Conservation (phyloP, 202 grass and related monocot species). For the Schoenoplectus triqueter region DNA sequence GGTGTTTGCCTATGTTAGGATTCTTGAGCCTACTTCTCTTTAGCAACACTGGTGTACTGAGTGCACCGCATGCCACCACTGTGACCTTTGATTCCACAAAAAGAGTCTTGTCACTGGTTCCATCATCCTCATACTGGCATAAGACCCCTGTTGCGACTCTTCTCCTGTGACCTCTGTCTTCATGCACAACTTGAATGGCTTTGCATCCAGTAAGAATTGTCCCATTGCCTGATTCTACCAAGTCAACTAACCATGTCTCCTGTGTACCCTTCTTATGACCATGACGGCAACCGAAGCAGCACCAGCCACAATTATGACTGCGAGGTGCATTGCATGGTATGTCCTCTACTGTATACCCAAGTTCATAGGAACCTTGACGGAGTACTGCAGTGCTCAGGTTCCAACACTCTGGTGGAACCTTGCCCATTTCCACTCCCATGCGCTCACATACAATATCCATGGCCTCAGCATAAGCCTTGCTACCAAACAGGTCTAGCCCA, state of each 20-base stretch:
- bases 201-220: conserved; percentile 42
- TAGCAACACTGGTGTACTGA: conserved; percentile 49
- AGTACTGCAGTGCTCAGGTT: conserved; percentile 38
- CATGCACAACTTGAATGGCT: conserved; percentile 41
- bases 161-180: conserved; percentile 13
- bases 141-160: conserved; percentile 41
- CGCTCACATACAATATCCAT: conserved; percentile 48
- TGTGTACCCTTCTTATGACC: conserved; percentile 47
- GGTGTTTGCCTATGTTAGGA: conserved; percentile 49
- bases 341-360: conserved; percentile 34
- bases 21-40: conserved; percentile 52
- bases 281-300: conserved; percentile 44
- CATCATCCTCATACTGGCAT: conserved; percentile 23
- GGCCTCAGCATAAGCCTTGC: conserved; percentile 44
- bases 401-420: conserved; percentile 25
- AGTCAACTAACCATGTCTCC: conserved; percentile 51
- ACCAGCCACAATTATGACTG: conserved; percentile 56
- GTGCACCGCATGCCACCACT: conserved; percentile 49
- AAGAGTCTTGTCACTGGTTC: not conserved
- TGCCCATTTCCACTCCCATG: conserved; percentile 48
- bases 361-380: conserved; percentile 35
- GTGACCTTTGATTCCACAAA: conserved; percentile 44
- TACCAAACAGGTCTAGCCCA: conserved; percentile 49
- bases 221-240: conserved; percentile 48
- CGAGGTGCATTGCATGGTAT: conserved; percentile 48